Conservation (phyloP, 2,329 filamentous ascomycete species). For the Lomentospora prolificans region DNA sequence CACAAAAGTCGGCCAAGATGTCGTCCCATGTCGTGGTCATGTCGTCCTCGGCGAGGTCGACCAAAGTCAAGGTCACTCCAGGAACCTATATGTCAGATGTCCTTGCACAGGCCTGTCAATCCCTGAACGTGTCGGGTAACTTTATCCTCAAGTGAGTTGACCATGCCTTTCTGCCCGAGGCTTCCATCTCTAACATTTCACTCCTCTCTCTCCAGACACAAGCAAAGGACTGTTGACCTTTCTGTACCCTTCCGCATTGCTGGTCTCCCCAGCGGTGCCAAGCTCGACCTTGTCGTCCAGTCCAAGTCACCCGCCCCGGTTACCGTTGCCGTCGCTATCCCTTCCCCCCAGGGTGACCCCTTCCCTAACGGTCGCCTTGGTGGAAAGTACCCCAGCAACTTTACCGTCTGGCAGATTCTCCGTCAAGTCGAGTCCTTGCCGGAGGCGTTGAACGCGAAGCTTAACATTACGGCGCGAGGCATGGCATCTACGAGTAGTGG, state of each 20-base stretch:
- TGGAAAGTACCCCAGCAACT: slow-evolving; percentile 81
- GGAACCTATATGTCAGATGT: slow-evolving; percentile 76
- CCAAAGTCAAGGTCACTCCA: slow-evolving; percentile 74
- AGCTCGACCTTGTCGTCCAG: slow-evolving; percentile 80
- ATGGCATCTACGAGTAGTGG: slow-evolving; percentile 52
- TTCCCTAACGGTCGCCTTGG: slow-evolving; percentile 58
- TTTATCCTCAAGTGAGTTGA: slow-evolving; percentile 66
- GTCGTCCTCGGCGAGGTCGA: slow-evolving; percentile 65
- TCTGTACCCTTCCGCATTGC: slow-evolving; percentile 76
- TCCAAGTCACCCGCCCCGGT: slow-evolving; percentile 80
- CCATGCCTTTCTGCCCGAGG: not conserved
- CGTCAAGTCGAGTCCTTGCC: slow-evolving; percentile 79
- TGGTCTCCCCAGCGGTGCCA: slow-evolving; percentile 74
- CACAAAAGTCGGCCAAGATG: slow-evolving; percentile 39
- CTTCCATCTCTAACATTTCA: not conserved
- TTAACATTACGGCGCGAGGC: slow-evolving; percentile 79
- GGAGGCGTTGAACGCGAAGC: slow-evolving; percentile 46
- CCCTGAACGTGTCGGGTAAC: slow-evolving; percentile 64
- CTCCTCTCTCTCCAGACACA: slow-evolving; percentile 44
- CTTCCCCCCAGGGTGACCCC: slow-evolving; percentile 55
- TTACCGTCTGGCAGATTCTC: slow-evolving; percentile 79
- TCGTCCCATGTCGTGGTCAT: slow-evolving; percentile 83
- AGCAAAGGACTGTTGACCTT: slow-evolving; percentile 77
- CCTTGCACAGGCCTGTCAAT: slow-evolving; percentile 76
- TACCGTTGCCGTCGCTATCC: slow-evolving; percentile 80